A percentile compares a stretch with the other conserved stretches of the same genome.
phyloP scores from a whole-genome alignment of 768 basidiomycete genomes.

The Hortiboletus campestris region DNA sequence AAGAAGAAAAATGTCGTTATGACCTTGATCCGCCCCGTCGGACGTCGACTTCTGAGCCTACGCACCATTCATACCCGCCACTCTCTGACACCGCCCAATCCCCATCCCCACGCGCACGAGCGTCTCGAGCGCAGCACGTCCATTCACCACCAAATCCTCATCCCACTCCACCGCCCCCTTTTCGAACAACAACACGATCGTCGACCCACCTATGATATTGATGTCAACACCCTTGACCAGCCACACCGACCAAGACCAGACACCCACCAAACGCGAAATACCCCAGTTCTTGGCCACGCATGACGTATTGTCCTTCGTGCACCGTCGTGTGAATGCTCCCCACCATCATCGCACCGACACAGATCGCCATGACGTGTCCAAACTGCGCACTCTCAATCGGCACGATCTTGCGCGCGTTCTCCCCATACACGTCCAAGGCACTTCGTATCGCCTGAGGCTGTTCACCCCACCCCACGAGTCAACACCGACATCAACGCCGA shows the following conservation, averaged over 20 bases:
- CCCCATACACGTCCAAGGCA: conserved; percentile 87
- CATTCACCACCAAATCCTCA: conserved; percentile 83
- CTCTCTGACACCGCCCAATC: conserved; percentile 50
- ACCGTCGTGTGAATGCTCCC: conserved; percentile 87
- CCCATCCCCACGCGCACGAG: conserved; percentile 87
- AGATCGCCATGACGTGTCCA: conserved; percentile 89
- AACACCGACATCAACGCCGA: not conserved
- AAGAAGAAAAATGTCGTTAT: not conserved
- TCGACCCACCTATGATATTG: conserved; percentile 68
- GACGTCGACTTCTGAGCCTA: conserved; percentile 1
- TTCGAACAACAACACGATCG: conserved; percentile 88
- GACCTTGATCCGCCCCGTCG: not conserved
- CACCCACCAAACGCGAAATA: conserved; percentile 91
- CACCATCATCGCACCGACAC: conserved; percentile 94
- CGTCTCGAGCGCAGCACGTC: conserved; percentile 84
- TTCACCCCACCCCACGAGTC: not conserved
- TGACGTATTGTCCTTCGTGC: conserved; percentile 76
- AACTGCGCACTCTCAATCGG: conserved; percentile 89
- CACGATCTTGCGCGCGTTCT: conserved; percentile 90
- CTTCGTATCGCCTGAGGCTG: conserved; percentile 94
- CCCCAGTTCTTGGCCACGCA: conserved; percentile 86
- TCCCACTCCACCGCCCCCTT: conserved; percentile 87
- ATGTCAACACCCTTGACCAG: not conserved
- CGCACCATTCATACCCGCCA: conserved; percentile 2
- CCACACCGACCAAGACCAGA: conserved; percentile 1